Base-by-base conservation (phyloP, 2,329 filamentous ascomycete genomes). In the Paraconiothyrium brasiliense region DNA sequence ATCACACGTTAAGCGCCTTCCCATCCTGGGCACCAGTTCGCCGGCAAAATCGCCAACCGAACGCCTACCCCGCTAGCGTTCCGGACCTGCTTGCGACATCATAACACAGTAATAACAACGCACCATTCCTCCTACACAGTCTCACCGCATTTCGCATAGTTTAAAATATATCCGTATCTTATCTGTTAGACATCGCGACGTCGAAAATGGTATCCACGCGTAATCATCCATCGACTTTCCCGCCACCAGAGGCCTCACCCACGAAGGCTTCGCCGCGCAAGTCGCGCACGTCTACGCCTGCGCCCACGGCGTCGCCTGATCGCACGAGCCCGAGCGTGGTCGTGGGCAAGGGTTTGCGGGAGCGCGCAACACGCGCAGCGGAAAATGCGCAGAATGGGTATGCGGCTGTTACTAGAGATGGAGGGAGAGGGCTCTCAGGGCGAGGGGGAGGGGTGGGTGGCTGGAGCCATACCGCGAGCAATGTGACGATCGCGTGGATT, bases 401-500 rank as follows among this genome's bases (percentile, higher is more conserved):
- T n/a, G n/a, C 39, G 2, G 39, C 39, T n/a, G n/a, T 41, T 7
- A 41, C 7, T 7, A n/a, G 39, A 16, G 39, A 41, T 4, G 39
- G 24, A 20, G 24, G 35, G 16, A 11, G 48, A n/a, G 32, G 20
- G 20, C 20, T 20, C 20, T 20, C 20, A 20, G 20, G 20, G 20
- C 20, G 24, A 20, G 24, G 35, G 16, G 3, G 48, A n/a, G 32
- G 27, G 27, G 32, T 13, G 6, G 14, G n/a, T 13, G 54, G 62
- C 35, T 88, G 87, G 86, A 81, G 84, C 11, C 89, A 91, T 72
- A 87, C 84, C 0, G 86, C 87, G 3, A 86, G 86, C 13, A 84
- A 84, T 55, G 73, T 88, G 13, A 82, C 87, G 24, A 84, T 92
- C 47, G 67, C 88, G 65, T 97, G 93, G 93, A 84, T 97, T 30